These are phyloP conservation scores for Abortiporus biennis DNA, from an alignment of 1,284 basidiomycete species.

Conservation along the genomic window DNA sequence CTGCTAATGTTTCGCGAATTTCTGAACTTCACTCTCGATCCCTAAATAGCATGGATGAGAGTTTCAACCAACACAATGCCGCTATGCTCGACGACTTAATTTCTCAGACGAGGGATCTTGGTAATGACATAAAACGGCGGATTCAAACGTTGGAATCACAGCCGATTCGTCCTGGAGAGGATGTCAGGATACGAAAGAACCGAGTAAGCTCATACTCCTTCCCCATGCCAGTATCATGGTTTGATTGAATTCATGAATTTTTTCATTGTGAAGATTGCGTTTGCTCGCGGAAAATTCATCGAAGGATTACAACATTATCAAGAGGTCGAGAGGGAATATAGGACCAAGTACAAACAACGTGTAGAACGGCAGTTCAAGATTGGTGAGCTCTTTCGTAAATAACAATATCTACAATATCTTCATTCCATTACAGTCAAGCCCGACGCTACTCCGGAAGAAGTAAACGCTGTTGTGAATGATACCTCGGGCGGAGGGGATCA, in stretches of 20 bases:
- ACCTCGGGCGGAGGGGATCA: conserved; percentile 55
- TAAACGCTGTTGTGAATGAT: conserved; percentile 71
- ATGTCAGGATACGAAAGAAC: conserved; percentile 63
- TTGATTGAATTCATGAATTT: not conserved
- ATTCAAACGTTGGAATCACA: conserved; percentile 50
- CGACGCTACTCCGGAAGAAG: conserved; percentile 81
- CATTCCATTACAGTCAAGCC: conserved; percentile 66
- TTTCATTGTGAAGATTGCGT: conserved; percentile 7
- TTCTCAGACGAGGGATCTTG: conserved; percentile 55
- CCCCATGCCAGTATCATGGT: not conserved
- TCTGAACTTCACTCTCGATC: conserved; percentile 53
- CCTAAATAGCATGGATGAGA: conserved; percentile 49
- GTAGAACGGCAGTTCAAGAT: conserved; percentile 90
- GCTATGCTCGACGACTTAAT: conserved; percentile 52
- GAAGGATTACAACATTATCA: conserved; percentile 74
- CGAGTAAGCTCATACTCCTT: conserved; percentile 40
- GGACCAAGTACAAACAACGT: conserved; percentile 75
- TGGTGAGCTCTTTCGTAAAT: conserved; percentile 34
- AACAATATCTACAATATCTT: conserved; percentile 1
- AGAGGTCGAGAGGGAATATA: conserved; percentile 81
- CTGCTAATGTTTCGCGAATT: conserved; percentile 51
- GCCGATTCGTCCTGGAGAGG: conserved; percentile 32
- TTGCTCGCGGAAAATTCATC: conserved; percentile 58
- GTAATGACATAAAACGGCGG: conserved; percentile 56
- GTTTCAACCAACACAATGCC: conserved; percentile 36